These are phyloP conservation scores for Euphorbia lathyris DNA, from an alignment of 345 rosid genomes.

Conservation along the genomic window DNA sequence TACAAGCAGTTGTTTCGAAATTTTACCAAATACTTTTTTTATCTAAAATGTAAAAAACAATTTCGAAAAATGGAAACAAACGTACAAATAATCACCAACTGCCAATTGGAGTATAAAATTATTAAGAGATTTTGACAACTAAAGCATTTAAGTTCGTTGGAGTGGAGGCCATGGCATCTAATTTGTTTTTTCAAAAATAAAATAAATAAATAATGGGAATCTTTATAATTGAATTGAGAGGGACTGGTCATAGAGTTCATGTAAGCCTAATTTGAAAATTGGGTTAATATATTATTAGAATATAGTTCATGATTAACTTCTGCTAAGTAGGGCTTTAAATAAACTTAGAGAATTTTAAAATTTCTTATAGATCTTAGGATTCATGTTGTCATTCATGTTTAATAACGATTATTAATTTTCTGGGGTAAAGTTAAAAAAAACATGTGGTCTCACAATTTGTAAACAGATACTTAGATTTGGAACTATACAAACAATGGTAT, in stretches of 20 bases:
- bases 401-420: too few relatives aligned
- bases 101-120: conserved; percentile 5
- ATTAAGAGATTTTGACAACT: conserved; percentile 23
- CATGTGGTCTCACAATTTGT: too few relatives aligned
- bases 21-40: too few relatives aligned
- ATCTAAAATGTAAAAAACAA: too few relatives aligned
- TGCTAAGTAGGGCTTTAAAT: too few relatives aligned
- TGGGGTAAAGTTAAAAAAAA: too few relatives aligned
- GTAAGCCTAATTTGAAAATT: conserved; percentile 1
- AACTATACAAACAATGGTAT: too few relatives aligned
- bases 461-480: too few relatives aligned
- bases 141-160: conserved; percentile 17
- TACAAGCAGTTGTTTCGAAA: too few relatives aligned
- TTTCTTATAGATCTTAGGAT: not conserved
- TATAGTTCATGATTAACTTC: not conserved
- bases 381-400: not conserved
- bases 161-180: not conserved
- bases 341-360: not conserved
- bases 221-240: not conserved
- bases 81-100: conserved; percentile 7
- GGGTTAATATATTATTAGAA: not conserved
- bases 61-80: too few relatives aligned
- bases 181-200: not conserved
- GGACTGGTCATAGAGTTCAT: conserved; percentile 21
- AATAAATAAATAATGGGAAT: not conserved